A percentile compares a stretch with the other conserved stretches of the same genome.
phyloP scores from a whole-genome alignment of 305 asterid genomes.

The Fraxinus greggii region DNA sequence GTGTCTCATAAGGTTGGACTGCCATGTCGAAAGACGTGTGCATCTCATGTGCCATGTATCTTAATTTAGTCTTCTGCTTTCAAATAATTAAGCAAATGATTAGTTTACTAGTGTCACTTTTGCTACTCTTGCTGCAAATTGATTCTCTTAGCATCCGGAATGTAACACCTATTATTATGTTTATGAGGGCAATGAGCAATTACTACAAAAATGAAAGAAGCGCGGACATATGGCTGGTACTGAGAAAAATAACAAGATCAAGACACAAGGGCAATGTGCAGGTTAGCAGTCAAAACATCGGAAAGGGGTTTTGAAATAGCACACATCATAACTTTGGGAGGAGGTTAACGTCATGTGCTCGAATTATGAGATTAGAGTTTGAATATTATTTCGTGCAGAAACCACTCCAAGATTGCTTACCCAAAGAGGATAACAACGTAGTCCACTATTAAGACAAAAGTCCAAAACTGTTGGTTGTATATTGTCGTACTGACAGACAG shows the following conservation, averaged over 20 bases:
- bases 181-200: constrained; percentile 11
- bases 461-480: background rate
- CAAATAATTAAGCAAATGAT: background rate
- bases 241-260: background rate
- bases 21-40: constrained; percentile 10
- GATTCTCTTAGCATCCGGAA: background rate
- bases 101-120: constrained; percentile 1
- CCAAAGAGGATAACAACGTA: constrained; percentile 2
- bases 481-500: background rate
- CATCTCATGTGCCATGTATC: constrained; percentile 1
- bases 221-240: background rate
- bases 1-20: constrained; percentile 10
- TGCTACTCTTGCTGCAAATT: background rate
- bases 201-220: background rate
- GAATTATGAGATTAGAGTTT: background rate
- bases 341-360: background rate
- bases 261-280: background rate
- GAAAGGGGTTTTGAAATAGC: background rate
- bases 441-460: background rate
- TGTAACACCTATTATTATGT: background rate
- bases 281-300: background rate
- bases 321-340: constrained; percentile 11
- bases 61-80: background rate
- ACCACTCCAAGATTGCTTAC: background rate
- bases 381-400: background rate